A percentile compares a stretch with the other conserved stretches of the same genome.
Conservation (phyloP, 495 filamentous ascomycete species). For the Elaphomyces granulatus region DNA sequence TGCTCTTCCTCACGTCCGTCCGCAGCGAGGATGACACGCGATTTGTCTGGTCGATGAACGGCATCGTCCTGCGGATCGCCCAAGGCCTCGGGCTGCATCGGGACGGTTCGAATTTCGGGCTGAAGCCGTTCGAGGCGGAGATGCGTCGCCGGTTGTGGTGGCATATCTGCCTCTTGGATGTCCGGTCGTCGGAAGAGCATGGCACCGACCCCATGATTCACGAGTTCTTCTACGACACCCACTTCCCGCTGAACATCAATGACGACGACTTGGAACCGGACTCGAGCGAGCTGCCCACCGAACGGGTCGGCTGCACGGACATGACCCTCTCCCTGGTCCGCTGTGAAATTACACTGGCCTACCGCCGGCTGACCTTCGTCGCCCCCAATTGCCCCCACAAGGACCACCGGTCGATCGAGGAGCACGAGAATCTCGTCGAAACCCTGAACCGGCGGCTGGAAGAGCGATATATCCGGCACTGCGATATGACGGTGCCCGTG, state of each 20-base stretch:
- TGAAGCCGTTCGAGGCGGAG: slow-evolving; percentile 68
- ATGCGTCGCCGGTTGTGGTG: slow-evolving; percentile 79
- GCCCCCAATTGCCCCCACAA: too few relatives aligned
- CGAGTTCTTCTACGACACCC: slow-evolving; percentile 57
- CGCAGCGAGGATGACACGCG: slow-evolving; percentile 51
- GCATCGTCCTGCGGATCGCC: slow-evolving; percentile 62
- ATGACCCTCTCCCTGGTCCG: slow-evolving; percentile 67
- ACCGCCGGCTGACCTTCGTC: slow-evolving; percentile 28
- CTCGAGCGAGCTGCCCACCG: slow-evolving; percentile 42
- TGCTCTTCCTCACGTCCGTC: slow-evolving; percentile 53
- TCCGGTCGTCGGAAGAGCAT: slow-evolving; percentile 68
- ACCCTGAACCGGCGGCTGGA: slow-evolving; percentile 51
- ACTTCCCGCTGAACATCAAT: slow-evolving; percentile 64
- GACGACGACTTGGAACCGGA: slow-evolving; percentile 59
- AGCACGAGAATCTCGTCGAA: slow-evolving; percentile 48
- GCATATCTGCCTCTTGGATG: slow-evolving; percentile 63
- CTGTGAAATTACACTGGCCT: slow-evolving; percentile 40
- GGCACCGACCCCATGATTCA: slow-evolving; percentile 64
- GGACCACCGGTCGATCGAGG: slow-evolving; percentile 18
- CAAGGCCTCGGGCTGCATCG: slow-evolving; percentile 70
- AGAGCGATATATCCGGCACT: slow-evolving; percentile 47
- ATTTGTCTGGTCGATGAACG: slow-evolving; percentile 54
- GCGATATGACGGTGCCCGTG: slow-evolving; percentile 45
- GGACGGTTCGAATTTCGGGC: slow-evolving; percentile 57
- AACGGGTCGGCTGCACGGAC: slow-evolving; percentile 52